phyloP scores from a whole-genome alignment of 2,329 filamentous ascomycete genomes.

The Zymoseptoria passerinii region DNA sequence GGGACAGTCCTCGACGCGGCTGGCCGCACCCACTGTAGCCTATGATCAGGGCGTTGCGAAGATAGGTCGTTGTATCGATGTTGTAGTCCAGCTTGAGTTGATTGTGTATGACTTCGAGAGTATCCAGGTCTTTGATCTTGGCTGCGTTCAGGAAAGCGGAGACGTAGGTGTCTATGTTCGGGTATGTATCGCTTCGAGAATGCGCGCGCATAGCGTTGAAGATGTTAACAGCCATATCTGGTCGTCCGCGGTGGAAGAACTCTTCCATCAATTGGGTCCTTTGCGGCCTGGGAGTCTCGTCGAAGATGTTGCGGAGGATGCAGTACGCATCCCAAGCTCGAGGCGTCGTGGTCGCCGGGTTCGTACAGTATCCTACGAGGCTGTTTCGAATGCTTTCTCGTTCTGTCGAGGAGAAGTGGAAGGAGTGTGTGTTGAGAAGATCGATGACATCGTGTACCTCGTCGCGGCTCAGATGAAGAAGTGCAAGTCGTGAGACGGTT shows the following conservation, averaged over 20 bases:
- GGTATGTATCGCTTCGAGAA: slow-evolving; percentile 52
- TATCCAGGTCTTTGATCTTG: slow-evolving; percentile 39
- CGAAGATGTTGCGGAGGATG: slow-evolving; percentile 50
- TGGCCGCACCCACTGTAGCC: slow-evolving; percentile 67
- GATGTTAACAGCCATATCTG: slow-evolving; percentile 77
- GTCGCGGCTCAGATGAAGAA: slow-evolving; percentile 64
- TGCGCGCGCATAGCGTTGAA: slow-evolving; percentile 93
- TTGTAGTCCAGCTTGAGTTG: slow-evolving; percentile 89
- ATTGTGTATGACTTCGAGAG: slow-evolving; percentile 72
- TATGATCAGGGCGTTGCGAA: slow-evolving; percentile 81
- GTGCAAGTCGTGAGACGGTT: slow-evolving; percentile 65
- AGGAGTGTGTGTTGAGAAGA: slow-evolving; percentile 66
- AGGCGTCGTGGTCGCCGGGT: slow-evolving; percentile 54
- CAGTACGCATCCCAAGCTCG: slow-evolving; percentile 54
- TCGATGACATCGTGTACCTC: slow-evolving; percentile 75
- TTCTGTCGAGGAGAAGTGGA: slow-evolving; percentile 61
- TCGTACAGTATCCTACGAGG: slow-evolving; percentile 60
- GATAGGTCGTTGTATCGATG: slow-evolving; percentile 63
- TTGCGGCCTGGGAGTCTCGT: slow-evolving; percentile 54
- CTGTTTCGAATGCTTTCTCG: slow-evolving; percentile 57
- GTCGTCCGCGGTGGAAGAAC: slow-evolving; percentile 70
- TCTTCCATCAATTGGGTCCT: slow-evolving; percentile 68
- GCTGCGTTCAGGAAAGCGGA: slow-evolving; percentile 65
- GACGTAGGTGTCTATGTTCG: slow-evolving; percentile 67
- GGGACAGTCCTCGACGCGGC: slow-evolving; percentile 59